phyloP scores from a whole-genome alignment of 129 eudicot genomes.

The Pittosporum tobira region DNA sequence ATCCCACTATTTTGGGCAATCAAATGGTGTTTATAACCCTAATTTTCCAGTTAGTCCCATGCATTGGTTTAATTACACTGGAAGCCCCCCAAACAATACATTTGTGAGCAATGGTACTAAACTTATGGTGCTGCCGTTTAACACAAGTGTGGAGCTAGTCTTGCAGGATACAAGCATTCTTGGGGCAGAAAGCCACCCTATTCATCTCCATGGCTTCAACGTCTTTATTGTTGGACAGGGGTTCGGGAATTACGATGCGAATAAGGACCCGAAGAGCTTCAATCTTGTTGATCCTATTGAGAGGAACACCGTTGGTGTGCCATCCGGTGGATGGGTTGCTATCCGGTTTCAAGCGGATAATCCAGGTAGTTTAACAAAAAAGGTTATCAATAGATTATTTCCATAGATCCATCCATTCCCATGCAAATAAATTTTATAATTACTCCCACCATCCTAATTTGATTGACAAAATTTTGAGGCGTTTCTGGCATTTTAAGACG shows the following conservation, averaged over 20 bases:
- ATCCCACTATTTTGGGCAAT: slow-evolving; percentile 2
- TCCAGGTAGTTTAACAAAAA: slow-evolving; percentile 24
- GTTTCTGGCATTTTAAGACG: no score
- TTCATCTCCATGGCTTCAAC: slow-evolving; percentile 51
- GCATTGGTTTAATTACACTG: slow-evolving; percentile 45
- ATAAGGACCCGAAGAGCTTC: slow-evolving; percentile 28
- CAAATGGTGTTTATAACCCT: slow-evolving; percentile 10
- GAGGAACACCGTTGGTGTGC: slow-evolving; percentile 54
- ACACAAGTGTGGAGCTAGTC: slow-evolving; percentile 42
- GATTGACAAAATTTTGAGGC: no score
- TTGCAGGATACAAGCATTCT: slow-evolving; percentile 51
- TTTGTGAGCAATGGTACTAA: slow-evolving; percentile 50
- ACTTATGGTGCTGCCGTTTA: slow-evolving; percentile 34
- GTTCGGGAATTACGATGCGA: slow-evolving; percentile 33
- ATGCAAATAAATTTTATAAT: no score
- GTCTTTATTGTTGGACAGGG: slow-evolving; percentile 54
- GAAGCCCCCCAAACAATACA: slow-evolving; percentile 50
- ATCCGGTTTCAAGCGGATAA: slow-evolving; percentile 40
- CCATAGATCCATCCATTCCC: no score
- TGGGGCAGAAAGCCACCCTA: slow-evolving; percentile 48
- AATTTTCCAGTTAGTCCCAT: slow-evolving; percentile 36
- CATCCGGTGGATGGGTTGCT: slow-evolving; percentile 52
- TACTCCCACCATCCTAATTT: no score
- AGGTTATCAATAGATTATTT: no score
- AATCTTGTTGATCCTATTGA: slow-evolving; percentile 46